phyloP scores from a whole-genome alignment of 352 stramenopile species.

The Phytophthora tentaculata region DNA sequence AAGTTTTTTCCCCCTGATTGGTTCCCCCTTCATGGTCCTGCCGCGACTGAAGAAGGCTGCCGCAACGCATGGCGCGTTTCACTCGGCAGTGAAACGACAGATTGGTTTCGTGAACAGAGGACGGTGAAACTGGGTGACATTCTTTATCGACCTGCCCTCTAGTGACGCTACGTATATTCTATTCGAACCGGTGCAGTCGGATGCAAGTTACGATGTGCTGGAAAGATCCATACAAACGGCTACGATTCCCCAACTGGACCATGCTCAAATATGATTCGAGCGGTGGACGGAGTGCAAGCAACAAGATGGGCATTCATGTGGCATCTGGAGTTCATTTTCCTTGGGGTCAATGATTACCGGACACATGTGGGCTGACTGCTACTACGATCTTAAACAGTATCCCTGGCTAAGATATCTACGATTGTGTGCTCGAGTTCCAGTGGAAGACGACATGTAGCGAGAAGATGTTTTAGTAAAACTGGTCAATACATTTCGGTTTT shows the following conservation, averaged over 20 bases:
- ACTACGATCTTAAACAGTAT: background rate
- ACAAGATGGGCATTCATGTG: background rate
- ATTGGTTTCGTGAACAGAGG: constrained; percentile 10
- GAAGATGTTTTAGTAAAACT: background rate
- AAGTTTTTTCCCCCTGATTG: constrained; percentile 12
- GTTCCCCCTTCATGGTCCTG: constrained; percentile 5
- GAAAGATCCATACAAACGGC: background rate
- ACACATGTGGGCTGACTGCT: background rate
- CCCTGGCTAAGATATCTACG: background rate
- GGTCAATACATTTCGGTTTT: background rate
- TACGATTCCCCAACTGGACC: background rate
- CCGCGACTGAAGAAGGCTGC: background rate
- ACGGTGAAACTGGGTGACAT: constrained; percentile 11
- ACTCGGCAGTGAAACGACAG: background rate
- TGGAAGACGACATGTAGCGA: background rate
- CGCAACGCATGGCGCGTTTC: constrained; percentile 5
- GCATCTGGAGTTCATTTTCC: background rate
- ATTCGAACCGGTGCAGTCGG: background rate
- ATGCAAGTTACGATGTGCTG: background rate
- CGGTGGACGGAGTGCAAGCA: background rate
- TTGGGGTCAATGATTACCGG: background rate
- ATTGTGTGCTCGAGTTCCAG: background rate
- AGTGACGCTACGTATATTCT: background rate
- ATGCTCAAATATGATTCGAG: background rate
- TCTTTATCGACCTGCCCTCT: constrained; percentile 9